Percentiles rank a stretch among this genome's conserved stretches.
Evolutionary conservation across 352 stramenopile species (phyloP).

Genomic region (Phytophthora sansomeana): DNA sequence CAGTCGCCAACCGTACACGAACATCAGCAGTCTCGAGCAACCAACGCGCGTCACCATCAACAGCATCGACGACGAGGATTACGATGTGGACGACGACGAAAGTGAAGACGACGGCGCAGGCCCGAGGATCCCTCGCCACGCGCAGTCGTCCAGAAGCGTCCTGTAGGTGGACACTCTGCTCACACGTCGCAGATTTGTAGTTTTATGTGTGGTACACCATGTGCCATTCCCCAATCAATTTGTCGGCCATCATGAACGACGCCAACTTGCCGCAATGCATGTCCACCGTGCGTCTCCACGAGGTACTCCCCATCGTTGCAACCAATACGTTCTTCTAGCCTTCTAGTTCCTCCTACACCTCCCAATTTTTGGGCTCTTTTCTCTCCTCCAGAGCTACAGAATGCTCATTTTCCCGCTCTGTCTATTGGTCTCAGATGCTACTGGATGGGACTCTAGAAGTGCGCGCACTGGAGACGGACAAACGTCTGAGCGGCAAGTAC

Average conservation of each 20-base stretch:
- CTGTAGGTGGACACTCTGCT: slow-evolving; percentile 17
- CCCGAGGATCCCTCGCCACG: slow-evolving; percentile 35
- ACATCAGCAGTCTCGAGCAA: slow-evolving; percentile 65
- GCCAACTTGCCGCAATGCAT: slow-evolving; percentile 65
- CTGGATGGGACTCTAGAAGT: slow-evolving; percentile 53
- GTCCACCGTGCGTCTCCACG: slow-evolving; percentile 66
- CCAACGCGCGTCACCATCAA: slow-evolving; percentile 34
- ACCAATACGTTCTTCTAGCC: not conserved
- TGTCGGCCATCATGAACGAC: slow-evolving; percentile 38
- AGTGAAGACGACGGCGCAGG: slow-evolving; percentile 38
- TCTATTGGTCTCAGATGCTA: slow-evolving; percentile 46
- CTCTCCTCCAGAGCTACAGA: not conserved
- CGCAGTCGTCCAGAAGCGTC: slow-evolving; percentile 37
- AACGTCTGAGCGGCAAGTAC: slow-evolving; percentile 52
- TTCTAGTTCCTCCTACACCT: slow-evolving; percentile 9
- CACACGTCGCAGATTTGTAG: slow-evolving; percentile 29
- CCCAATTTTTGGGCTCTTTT: not conserved
- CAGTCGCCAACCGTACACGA: slow-evolving; percentile 70
- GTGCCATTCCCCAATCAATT: slow-evolving; percentile 10
- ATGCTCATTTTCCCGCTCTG: not conserved
- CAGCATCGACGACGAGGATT: slow-evolving; percentile 34
- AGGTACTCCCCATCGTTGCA: slow-evolving; percentile 43
- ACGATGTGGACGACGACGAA: slow-evolving; percentile 50
- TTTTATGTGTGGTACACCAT: slow-evolving; percentile 15
- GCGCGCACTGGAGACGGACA: slow-evolving; percentile 49